These are phyloP conservation scores for Fusarium sp. DNA, from an alignment of 2,329 filamentous ascomycete genomes.

Conservation along the genomic window DNA sequence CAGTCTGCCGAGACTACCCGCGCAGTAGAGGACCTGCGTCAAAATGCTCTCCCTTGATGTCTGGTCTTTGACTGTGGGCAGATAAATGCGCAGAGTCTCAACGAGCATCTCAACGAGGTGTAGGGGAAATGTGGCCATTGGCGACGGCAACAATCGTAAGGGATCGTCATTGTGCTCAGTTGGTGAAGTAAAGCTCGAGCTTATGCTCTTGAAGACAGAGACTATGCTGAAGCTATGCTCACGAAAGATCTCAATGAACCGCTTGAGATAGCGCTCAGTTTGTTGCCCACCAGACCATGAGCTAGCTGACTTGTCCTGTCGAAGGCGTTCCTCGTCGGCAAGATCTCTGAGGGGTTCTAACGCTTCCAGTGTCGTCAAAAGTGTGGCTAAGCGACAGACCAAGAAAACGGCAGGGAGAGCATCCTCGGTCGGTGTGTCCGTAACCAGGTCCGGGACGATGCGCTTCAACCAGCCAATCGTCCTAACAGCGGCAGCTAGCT, in stretches of 20 bases:
- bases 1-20: constrained; percentile 87
- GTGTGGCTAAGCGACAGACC: constrained; percentile 83
- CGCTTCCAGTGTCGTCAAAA: constrained; percentile 83
- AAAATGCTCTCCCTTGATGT: constrained; percentile 86
- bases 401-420: constrained; percentile 87
- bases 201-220: constrained; percentile 90
- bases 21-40: constrained; percentile 93
- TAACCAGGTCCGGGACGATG: constrained; percentile 79
- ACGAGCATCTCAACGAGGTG: constrained; percentile 85
- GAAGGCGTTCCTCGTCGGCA: constrained; percentile 82
- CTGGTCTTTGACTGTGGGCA: constrained; percentile 85
- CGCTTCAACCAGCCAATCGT: constrained; percentile 92
- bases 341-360: constrained; percentile 87
- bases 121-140: constrained; percentile 85
- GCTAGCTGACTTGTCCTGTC: constrained; percentile 55
- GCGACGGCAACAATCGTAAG: constrained; percentile 75
- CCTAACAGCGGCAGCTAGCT: constrained; percentile 89
- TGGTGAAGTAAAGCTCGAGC: constrained; percentile 54
- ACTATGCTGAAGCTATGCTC: constrained; percentile 97
- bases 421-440: constrained; percentile 63
- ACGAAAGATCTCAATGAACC: constrained; percentile 96
- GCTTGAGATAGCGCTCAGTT: constrained; percentile 92
- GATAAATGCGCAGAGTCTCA: constrained; percentile 78
- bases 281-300: constrained; percentile 83
- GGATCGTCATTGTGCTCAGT: constrained; percentile 42